Evolutionary conservation across 179 eudicot genomes (phyloP).

Genomic region (Pouteria campechiana): DNA sequence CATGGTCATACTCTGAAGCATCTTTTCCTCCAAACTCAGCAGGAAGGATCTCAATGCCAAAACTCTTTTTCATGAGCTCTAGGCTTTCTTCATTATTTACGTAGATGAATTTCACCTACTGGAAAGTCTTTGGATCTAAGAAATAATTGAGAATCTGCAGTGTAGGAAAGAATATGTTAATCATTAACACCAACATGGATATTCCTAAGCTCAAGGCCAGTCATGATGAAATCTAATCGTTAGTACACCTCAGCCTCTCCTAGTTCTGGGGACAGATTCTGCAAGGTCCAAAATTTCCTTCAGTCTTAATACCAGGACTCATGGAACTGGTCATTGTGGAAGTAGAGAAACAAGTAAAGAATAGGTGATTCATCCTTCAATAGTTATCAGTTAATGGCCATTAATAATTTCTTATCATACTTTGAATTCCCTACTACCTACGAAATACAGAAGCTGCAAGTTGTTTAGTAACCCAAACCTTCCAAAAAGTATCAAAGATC

Average conservation of each 20-base stretch:
- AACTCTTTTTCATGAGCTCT: conserved; percentile 71
- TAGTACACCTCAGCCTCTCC: too few relatives aligned
- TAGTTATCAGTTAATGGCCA: too few relatives aligned
- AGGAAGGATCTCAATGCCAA: conserved; percentile 79
- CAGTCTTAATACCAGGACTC: neutral
- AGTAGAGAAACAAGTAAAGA: neutral
- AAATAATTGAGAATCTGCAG: conserved; percentile 79
- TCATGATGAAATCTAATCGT: too few relatives aligned
- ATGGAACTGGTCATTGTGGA: neutral
- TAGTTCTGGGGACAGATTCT: neutral
- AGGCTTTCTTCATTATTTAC: conserved; percentile 77
- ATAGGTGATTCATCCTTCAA: too few relatives aligned
- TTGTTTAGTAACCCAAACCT: conserved; percentile 24
- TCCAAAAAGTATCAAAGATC: conserved; percentile 62
- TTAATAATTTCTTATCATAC: too few relatives aligned
- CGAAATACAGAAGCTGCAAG: neutral
- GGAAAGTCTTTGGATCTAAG: conserved; percentile 76
- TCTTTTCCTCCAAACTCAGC: conserved; percentile 47
- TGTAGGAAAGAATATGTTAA: neutral
- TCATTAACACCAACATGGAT: too few relatives aligned
- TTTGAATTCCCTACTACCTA: too few relatives aligned
- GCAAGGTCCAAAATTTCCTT: neutral
- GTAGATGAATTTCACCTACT: conserved; percentile 87
- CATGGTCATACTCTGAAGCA: conserved; percentile 36
- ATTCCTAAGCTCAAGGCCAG: too few relatives aligned